Percentiles rank a stretch among this genome's conserved stretches.
phyloP scores from a whole-genome alignment of 2,329 filamentous ascomycete genomes.

The Colletotrichum sansevieriae region DNA sequence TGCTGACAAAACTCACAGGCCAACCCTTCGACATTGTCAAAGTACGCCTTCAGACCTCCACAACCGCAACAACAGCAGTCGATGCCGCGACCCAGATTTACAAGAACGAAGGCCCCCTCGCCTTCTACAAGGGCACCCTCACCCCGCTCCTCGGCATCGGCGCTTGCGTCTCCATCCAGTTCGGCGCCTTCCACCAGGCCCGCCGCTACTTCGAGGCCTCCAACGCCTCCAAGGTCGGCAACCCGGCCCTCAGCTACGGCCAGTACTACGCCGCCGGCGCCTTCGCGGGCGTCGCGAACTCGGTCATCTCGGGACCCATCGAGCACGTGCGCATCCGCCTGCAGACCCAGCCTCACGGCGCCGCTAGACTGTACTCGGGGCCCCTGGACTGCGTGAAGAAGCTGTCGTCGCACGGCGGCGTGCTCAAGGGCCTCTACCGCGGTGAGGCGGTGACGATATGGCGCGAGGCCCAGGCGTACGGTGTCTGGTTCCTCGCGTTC shows the following conservation, averaged over 20 bases:
- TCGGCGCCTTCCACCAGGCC: slow-evolving; percentile 95
- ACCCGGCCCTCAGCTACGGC: slow-evolving; percentile 75
- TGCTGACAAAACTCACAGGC: slow-evolving; percentile 55
- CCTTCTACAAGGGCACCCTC: slow-evolving; percentile 98
- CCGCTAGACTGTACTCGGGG: slow-evolving; percentile 81
- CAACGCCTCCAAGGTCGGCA: slow-evolving; percentile 72
- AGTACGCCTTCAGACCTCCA: slow-evolving; percentile 92
- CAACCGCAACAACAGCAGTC: slow-evolving; percentile 83
- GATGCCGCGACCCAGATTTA: slow-evolving; percentile 87
- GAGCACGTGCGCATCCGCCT: slow-evolving; percentile 97
- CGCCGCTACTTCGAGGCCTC: slow-evolving; percentile 85
- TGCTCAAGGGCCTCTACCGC: slow-evolving; percentile 83
- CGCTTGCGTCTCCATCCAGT: slow-evolving; percentile 98
- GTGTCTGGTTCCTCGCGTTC: slow-evolving; percentile 93
- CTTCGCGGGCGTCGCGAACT: slow-evolving; percentile 93
- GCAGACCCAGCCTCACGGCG: slow-evolving; percentile 95
- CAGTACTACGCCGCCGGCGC: slow-evolving; percentile 94
- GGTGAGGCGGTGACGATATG: slow-evolving; percentile 87
- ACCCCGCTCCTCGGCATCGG: slow-evolving; percentile 96
- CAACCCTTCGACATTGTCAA: slow-evolving; percentile 94
- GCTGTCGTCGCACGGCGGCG: slow-evolving; percentile 75
- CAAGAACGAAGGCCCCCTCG: slow-evolving; percentile 85
- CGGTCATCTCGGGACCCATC: slow-evolving; percentile 88
- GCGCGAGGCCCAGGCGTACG: slow-evolving; percentile 94
- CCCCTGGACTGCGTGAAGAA: slow-evolving; percentile 93